Conservation (phyloP, 345 rosid genomes). For the Euphorbia lathyris region DNA sequence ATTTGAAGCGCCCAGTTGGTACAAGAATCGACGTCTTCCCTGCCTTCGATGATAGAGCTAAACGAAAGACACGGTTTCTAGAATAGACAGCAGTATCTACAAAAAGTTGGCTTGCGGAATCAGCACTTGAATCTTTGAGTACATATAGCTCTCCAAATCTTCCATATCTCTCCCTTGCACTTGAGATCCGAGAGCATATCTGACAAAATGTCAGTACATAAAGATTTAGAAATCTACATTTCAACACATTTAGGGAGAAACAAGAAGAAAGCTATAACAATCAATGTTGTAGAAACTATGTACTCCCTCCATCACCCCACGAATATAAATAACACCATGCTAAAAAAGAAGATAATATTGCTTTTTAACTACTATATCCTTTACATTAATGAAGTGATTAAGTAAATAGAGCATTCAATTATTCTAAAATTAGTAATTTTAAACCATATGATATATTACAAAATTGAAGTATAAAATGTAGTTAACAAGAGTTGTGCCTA, state of each 20-base stretch:
- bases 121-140: slow-evolving; percentile 59
- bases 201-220: slow-evolving; percentile 30
- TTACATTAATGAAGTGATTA: too few relatives aligned
- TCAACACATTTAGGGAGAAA: not conserved
- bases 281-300: not conserved
- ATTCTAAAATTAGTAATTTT: too few relatives aligned
- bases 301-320: not conserved
- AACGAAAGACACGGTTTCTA: slow-evolving; percentile 92
- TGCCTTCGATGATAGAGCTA: slow-evolving; percentile 87
- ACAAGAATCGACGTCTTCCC: slow-evolving; percentile 82
- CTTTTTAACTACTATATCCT: too few relatives aligned
- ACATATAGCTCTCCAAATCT: slow-evolving; percentile 52
- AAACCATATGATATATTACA: too few relatives aligned
- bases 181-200: slow-evolving; percentile 71
- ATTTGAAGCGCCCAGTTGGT: slow-evolving; percentile 79
- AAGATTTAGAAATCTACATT: slow-evolving; percentile 9
- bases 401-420: too few relatives aligned
- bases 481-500: not conserved
- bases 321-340: not conserved
- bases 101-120: slow-evolving; percentile 50
- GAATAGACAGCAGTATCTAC: slow-evolving; percentile 92
- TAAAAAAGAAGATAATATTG: too few relatives aligned
- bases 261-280: not conserved
- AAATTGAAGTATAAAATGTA: too few relatives aligned
- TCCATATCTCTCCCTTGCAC: slow-evolving; percentile 48